Evolutionary conservation across 2,329 filamentous ascomycete species (phyloP), one percentile per base, ranked within the genome.

Genomic region (Colletotrichum eremochloae): DNA sequence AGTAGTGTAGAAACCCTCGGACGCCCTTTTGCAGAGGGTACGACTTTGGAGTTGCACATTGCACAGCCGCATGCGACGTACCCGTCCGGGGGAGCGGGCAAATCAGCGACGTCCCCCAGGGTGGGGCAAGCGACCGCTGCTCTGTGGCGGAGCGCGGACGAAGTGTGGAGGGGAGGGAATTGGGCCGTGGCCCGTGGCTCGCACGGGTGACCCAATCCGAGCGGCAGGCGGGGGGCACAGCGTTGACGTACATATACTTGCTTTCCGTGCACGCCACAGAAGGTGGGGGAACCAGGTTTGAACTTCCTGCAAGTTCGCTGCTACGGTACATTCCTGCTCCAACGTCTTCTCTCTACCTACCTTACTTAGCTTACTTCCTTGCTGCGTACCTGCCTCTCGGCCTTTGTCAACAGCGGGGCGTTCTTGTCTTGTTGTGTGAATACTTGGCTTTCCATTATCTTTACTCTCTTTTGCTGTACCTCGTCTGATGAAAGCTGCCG

Each of bases 91-190:
- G 48, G 46, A 72, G 33, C 48, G 38, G 70, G 48, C 70, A 24
- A 72, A 72, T 70, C 55, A 64, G 6, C 48, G 20, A 50, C 24
- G 14, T 44, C 42, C 6, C 14, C 5, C 1, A 15, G 46, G 4
- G 3, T 11, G 20, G 5, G 58, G 6, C 31, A 48, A 38, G 31
- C 36, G 8, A 31, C 55, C 8, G 33, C n/a, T n/a, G 7, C 36
- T 46, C 44, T 72, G 69, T 72, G 69, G 69, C 69, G 69, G 66
- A 72, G 69, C 66, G 53, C 33, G 20, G 53, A 56, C 53, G 66
- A 60, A 9, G 18, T 44, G 42, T 69, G 66, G 63, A 24, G 24
- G 60, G 65, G 33, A 31, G 31, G 53, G 33, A 20, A 4, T 24
- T 56, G 18, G 33, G 33, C 52, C 38, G n/a, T 46, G 24, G 8